Evolutionary conservation across 73 alveolate genomes (phyloP).

Genomic region (Urostyla sp.): DNA sequence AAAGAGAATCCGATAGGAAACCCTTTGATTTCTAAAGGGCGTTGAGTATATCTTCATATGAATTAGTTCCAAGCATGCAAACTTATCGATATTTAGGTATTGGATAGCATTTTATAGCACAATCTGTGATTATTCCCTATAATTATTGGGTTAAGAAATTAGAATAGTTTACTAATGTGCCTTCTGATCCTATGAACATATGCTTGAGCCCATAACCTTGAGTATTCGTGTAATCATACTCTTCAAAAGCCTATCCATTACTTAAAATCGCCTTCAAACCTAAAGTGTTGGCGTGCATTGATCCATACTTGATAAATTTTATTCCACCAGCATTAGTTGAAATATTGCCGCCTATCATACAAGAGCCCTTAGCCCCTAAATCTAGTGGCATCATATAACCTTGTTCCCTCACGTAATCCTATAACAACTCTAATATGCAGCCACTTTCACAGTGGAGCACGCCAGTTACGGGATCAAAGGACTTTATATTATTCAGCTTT

Average conservation of each 20-base stretch:
- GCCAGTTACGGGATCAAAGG: conserved; percentile 71
- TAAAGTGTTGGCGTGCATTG: conserved; percentile 76
- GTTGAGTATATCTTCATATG: conserved; percentile 63
- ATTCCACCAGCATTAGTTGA: conserved; percentile 95
- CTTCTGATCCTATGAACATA: conserved; percentile 91
- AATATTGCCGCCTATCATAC: conserved; percentile 90
- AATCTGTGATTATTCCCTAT: conserved; percentile 84
- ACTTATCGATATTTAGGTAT: conserved; percentile 58
- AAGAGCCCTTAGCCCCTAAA: conserved; percentile 93
- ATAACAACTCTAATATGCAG: conserved; percentile 72
- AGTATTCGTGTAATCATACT: conserved; percentile 76
- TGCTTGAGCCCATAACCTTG: conserved; percentile 84
- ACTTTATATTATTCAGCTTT: conserved; percentile 75
- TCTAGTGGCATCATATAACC: conserved; percentile 85
- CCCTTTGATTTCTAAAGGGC: conserved; percentile 58
- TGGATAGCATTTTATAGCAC: conserved; percentile 74
- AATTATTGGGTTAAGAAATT: not conserved
- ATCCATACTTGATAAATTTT: conserved; percentile 81
- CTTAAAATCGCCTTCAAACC: conserved; percentile 85
- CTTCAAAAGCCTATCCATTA: conserved; percentile 75
- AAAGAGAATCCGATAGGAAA: conserved; percentile 55
- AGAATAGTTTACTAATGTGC: conserved; percentile 63
- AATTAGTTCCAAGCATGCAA: conserved; percentile 65
- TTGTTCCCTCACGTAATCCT: conserved; percentile 45
- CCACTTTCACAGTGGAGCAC: conserved; percentile 85